Percentiles rank a stretch among this genome's conserved stretches.
Conservation (phyloP, 179 eudicot species). For the Sideroxylon spinosum region DNA sequence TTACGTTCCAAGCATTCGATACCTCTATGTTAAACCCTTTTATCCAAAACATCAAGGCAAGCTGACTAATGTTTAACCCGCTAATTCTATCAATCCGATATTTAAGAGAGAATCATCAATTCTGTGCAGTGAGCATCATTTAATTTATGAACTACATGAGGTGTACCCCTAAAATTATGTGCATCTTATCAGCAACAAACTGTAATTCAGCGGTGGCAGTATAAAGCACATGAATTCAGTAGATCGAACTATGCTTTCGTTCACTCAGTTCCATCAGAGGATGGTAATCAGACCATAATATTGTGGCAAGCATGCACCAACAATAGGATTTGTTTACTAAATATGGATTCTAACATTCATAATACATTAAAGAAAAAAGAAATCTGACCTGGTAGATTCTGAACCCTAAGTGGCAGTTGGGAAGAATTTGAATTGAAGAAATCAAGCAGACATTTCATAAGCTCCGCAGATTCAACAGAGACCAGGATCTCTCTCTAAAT, state of each 20-base stretch:
- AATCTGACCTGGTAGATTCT: conserved; percentile 32
- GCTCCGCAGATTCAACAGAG: conserved; percentile 31
- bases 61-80: too few species aligned
- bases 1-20: too few species aligned
- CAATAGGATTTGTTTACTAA: neutral
- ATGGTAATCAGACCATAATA: neutral
- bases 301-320: neutral
- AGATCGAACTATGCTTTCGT: neutral
- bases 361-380: neutral
- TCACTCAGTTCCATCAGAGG: neutral
- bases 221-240: neutral
- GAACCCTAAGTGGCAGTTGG: conserved; percentile 33
- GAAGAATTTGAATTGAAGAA: conserved; percentile 28
- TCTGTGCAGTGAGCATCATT: too few species aligned
- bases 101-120: too few species aligned
- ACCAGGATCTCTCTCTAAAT: conserved; percentile 40
- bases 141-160: too few species aligned
- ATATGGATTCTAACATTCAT: neutral
- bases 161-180: too few species aligned
- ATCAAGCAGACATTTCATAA: conserved; percentile 27
- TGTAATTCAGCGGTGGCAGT: too few species aligned
- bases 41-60: too few species aligned
- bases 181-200: too few species aligned
- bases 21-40: too few species aligned
- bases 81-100: too few species aligned